These are phyloP conservation scores for Colletotrichum higginsianum DNA, from an alignment of 2,329 filamentous ascomycete species.

Conservation along the genomic window DNA sequence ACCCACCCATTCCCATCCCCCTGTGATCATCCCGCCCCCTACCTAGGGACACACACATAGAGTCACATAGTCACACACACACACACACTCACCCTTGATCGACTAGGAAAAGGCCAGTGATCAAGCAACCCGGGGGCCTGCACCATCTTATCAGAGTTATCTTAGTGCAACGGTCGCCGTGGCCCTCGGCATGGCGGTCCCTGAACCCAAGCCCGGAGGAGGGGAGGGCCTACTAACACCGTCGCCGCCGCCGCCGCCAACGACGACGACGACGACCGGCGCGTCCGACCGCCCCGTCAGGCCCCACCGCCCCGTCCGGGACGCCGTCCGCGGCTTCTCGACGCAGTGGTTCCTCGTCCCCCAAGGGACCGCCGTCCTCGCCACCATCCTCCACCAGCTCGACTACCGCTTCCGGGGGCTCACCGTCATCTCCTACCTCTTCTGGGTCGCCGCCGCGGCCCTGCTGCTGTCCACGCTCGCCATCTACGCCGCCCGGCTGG, in stretches of 20 bases:
- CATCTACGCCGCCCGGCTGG: constrained; percentile 52
- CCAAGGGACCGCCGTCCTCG: constrained; percentile 55
- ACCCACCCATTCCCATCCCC: not conserved
- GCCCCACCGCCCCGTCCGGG: not conserved
- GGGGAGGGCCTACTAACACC: too few species aligned
- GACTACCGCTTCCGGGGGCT: constrained; percentile 58
- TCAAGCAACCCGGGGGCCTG: not conserved
- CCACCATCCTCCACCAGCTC: constrained; percentile 53
- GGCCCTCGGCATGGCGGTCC: too few species aligned
- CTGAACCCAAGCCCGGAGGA: too few species aligned
- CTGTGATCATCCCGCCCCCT: not conserved
- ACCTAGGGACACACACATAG: not conserved
- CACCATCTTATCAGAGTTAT: constrained; percentile 8
- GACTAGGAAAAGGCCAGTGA: too few species aligned
- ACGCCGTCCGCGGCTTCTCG: constrained; percentile 51
- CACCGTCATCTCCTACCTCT: constrained; percentile 52
- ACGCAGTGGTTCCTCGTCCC: constrained; percentile 56
- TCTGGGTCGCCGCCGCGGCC: constrained; percentile 56
- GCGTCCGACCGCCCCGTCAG: not conserved
- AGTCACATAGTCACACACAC: too few species aligned
- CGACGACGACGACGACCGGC: not conserved
- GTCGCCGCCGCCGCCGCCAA: not conserved
- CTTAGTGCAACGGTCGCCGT: not conserved
- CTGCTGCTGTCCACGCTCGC: constrained; percentile 49
- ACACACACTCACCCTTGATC: too few species aligned